Evolutionary conservation across 129 eudicot genomes (phyloP).

Genomic region (Centaurea solstitialis): DNA sequence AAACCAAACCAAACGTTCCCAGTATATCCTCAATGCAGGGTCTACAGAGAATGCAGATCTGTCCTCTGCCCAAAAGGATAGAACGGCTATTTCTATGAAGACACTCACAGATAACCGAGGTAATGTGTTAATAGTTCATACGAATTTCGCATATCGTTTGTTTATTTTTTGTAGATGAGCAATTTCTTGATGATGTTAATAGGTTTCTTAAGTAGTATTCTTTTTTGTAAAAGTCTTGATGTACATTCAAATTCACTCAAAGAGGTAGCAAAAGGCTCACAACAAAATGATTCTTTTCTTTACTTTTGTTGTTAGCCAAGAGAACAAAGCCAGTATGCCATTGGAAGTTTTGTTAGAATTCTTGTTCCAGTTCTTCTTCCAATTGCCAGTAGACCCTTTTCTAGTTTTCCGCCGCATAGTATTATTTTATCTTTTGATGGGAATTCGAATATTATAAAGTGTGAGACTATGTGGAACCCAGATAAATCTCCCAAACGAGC

Average conservation of each 20-base stretch:
- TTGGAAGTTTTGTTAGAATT: neutral
- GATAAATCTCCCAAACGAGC: neutral
- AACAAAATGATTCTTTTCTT: conserved; percentile 5
- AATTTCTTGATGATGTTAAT: neutral
- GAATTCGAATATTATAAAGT: neutral
- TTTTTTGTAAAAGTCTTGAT: neutral
- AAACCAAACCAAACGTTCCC: neutral
- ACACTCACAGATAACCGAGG: neutral
- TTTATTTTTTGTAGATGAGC: neutral
- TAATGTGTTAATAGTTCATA: neutral
- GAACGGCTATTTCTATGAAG: neutral
- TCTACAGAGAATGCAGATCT: neutral
- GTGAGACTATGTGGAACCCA: neutral
- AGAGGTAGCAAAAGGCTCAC: conserved; percentile 17
- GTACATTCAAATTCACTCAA: neutral
- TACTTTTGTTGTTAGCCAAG: neutral
- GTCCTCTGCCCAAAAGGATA: neutral
- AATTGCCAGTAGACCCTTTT: neutral
- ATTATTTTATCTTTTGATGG: neutral
- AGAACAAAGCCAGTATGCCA: neutral
- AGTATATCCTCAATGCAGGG: neutral
- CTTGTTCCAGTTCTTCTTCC: neutral
- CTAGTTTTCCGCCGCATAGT: neutral
- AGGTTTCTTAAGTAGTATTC: neutral
- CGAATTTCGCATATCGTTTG: neutral